Evolutionary conservation across 2,329 filamentous ascomycete genomes (phyloP), one percentile per base, ranked within the genome.

Genomic region (Penicillium sp.): DNA sequence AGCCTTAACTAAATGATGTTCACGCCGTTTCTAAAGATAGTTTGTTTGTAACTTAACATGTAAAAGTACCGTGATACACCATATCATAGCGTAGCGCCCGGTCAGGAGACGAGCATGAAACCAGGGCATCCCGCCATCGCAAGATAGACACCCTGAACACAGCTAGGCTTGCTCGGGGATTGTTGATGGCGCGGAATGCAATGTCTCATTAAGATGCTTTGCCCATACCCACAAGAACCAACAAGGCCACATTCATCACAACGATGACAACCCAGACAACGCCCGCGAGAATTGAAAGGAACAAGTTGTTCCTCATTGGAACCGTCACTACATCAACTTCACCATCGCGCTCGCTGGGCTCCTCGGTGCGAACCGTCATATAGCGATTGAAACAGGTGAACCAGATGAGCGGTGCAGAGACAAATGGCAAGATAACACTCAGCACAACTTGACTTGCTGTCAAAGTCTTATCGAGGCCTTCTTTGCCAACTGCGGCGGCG

Each of bases 361-460:
- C 68, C 32, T 80, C 79, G 2, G 80, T 74, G 53, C 74, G 71
- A 5, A 90, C 88, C 8, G 85, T 90, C 91, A 96, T 96, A 73
- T 88, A 94, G 67, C 85, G 85, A 61, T 86, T 83, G 42, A 87
- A 81, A 63, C 88, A 90, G 0, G 91, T 96, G 66, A 95, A 95
- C 75, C 89, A 95, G 52, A 96, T 88, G 31, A 96, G 76, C 1
- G 91, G 91, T 1, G 90, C 89, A 1, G 84, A 86, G n/a, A 93
- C 84, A 67, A 96, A 92, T 0, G 91, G 91, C 48, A 96, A 71
- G 11, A 92, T 89, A 10, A 92, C 82, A 64, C 87, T 91, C 13
- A 96, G 79, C 0, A 84, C 88, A 6, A 95, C 90, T 72, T 96
- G 91, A 3, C 83, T 87, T 0, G 83, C 91, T 27, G 88, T 90